Percentiles rank a stretch among this genome's conserved stretches.
Conservation (phyloP, 257 asterid genomes). For the Salvia splendens region DNA sequence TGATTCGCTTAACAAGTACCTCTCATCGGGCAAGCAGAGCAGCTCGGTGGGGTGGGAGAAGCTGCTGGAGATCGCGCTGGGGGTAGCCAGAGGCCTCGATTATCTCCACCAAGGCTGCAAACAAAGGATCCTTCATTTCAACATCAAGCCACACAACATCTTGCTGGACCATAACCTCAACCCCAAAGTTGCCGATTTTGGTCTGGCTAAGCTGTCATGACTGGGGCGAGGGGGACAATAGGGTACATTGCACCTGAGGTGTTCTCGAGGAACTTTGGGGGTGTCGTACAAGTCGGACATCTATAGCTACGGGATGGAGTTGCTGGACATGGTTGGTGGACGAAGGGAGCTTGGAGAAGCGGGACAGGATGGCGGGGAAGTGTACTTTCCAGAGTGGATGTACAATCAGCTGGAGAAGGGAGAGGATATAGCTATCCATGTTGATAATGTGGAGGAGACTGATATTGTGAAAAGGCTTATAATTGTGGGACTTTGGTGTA, state of each 20-base stretch:
- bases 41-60: conserved; percentile 61
- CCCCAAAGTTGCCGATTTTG: conserved; percentile 79
- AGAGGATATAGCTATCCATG: conserved; percentile 50
- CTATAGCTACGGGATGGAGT: conserved; percentile 71
- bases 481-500: conserved; percentile 78
- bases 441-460: conserved; percentile 52
- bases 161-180: conserved; percentile 59
- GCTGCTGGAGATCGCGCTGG: conserved; percentile 49
- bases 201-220: conserved; percentile 69
- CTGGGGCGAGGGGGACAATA: conserved; percentile 72
- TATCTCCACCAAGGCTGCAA: conserved; percentile 81
- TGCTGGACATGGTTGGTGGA: conserved; percentile 73
- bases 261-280: conserved; percentile 72
- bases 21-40: conserved; percentile 46
- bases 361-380: conserved; percentile 39
- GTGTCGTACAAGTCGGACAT: conserved; percentile 73
- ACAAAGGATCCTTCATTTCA: conserved; percentile 71
- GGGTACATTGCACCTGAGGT: conserved; percentile 85
- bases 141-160: conserved; percentile 68
- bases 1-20: conserved; percentile 55
- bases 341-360: conserved; percentile 40
- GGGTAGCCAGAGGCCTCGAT: conserved; percentile 65
- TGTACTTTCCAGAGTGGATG: conserved; percentile 79
- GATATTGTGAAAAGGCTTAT: conserved; percentile 56
- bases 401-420: conserved; percentile 71